Evolutionary conservation across 345 rosid species (phyloP).

Genomic region (Eucalyptus camaldulensis): DNA sequence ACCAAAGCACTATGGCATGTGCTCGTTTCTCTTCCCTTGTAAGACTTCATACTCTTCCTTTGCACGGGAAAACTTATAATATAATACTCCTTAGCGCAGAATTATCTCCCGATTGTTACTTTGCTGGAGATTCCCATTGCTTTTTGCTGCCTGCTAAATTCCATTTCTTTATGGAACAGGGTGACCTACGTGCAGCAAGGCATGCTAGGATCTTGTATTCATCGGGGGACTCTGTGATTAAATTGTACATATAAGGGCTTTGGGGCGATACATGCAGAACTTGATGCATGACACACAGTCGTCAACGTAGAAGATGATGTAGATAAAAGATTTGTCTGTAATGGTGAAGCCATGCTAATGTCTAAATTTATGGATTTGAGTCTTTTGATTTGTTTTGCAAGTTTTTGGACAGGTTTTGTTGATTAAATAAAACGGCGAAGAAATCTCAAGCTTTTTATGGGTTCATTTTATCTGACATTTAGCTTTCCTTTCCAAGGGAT

Average conservation of each 20-base stretch:
- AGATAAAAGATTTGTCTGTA: background rate
- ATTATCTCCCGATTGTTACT: background rate
- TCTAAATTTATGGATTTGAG: background rate
- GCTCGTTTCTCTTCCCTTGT: background rate
- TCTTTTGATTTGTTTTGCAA: background rate
- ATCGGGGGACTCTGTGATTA: background rate
- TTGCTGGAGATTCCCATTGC: background rate
- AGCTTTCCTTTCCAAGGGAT: background rate
- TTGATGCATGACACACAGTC: background rate
- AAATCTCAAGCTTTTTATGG: background rate
- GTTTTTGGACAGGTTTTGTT: background rate
- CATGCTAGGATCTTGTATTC: background rate
- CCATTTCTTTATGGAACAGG: background rate
- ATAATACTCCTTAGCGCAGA: background rate
- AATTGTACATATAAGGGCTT: background rate
- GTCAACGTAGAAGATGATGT: background rate
- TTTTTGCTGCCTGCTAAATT: background rate
- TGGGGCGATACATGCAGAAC: background rate
- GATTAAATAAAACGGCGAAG: background rate
- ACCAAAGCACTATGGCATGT: background rate
- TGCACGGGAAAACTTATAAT: background rate
- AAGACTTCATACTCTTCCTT: background rate
- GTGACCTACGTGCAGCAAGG: background rate
- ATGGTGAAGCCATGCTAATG: background rate
- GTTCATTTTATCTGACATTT: background rate